phyloP scores from a whole-genome alignment of 1,139 yeast genomes.

The Candida dubliniensis region DNA sequence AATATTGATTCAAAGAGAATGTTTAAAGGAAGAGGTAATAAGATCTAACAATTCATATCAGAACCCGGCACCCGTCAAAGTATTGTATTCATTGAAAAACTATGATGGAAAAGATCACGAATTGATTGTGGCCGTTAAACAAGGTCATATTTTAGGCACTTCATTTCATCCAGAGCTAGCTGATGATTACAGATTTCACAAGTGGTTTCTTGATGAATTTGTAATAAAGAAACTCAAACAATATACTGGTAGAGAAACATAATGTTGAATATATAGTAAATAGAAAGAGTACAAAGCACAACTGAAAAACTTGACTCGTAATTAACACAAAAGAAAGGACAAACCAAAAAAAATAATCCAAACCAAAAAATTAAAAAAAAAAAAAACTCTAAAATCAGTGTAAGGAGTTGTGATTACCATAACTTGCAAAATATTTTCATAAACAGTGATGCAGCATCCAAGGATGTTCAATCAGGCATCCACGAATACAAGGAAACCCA shows the following conservation, averaged over 20 bases:
- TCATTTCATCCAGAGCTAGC: conserved; percentile 82
- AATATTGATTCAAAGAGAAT: conserved; percentile 21
- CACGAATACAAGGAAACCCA: not conserved
- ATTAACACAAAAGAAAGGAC: not conserved
- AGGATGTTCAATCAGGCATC: conserved; percentile 21
- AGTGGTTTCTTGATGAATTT: conserved; percentile 67
- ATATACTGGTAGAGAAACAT: not conserved
- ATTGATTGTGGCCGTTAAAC: conserved; percentile 70
- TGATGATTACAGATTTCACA: conserved; percentile 66
- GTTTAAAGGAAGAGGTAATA: conserved; percentile 19
- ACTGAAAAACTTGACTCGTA: not conserved
- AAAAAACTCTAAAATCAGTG: not conserved
- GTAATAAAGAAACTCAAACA: conserved; percentile 24
- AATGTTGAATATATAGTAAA: not conserved
- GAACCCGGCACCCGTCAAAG: conserved; percentile 37
- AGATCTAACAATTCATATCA: conserved; percentile 26
- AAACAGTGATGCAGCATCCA: conserved; percentile 30
- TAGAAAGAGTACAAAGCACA: no score
- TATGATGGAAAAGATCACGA: conserved; percentile 25
- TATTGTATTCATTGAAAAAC: conserved; percentile 37
- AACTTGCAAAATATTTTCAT: not conserved
- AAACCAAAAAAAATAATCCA: not conserved
- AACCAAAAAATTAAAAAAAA: not conserved
- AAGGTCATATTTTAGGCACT: conserved; percentile 68
- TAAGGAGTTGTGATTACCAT: not conserved